Percentiles rank a stretch among this genome's conserved stretches.
Evolutionary conservation across 2,329 filamentous ascomycete genomes (phyloP).

Genomic region (Nigrograna mackinnonii): DNA sequence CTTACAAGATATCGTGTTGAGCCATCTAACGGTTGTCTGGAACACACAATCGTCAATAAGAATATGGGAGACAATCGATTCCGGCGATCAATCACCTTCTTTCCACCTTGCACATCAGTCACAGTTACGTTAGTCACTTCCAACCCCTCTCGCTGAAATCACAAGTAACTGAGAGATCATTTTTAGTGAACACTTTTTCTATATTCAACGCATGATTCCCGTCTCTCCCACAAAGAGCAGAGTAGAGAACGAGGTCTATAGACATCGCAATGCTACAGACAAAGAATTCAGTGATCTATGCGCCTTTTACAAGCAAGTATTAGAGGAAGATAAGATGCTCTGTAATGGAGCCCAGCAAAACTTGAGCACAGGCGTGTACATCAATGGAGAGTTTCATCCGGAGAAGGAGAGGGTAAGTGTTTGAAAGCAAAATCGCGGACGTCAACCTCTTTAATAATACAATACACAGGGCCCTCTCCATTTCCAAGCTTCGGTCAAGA

Average conservation of each 20-base stretch:
- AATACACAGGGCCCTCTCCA: slow-evolving; percentile 54
- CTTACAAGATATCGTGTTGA: slow-evolving; percentile 55
- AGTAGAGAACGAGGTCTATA: slow-evolving; percentile 67
- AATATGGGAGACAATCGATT: slow-evolving; percentile 23
- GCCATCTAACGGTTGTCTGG: slow-evolving; percentile 30
- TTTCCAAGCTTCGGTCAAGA: slow-evolving; percentile 58
- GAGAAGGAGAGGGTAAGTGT: slow-evolving; percentile 58
- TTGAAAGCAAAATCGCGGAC: background rate
- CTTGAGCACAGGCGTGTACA: slow-evolving; percentile 63
- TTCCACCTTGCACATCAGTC: slow-evolving; percentile 33
- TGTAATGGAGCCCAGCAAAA: slow-evolving; percentile 64
- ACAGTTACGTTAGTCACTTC: slow-evolving; percentile 20
- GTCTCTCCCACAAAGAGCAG: slow-evolving; percentile 52
- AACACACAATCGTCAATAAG: slow-evolving; percentile 15
- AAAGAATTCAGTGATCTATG: slow-evolving; percentile 61
- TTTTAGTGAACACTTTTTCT: slow-evolving; percentile 57
- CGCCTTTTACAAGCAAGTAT: slow-evolving; percentile 65
- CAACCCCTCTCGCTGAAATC: background rate
- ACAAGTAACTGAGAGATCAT: slow-evolving; percentile 7
- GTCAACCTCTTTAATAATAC: background rate
- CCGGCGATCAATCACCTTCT: slow-evolving; percentile 33
- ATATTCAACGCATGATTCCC: slow-evolving; percentile 66
- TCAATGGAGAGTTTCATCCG: slow-evolving; percentile 67
- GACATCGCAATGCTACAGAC: slow-evolving; percentile 62
- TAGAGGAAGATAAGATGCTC: slow-evolving; percentile 67